These are phyloP conservation scores for Craspedostauros australis DNA, from an alignment of 108 stramenopile genomes.

Conservation along the genomic window DNA sequence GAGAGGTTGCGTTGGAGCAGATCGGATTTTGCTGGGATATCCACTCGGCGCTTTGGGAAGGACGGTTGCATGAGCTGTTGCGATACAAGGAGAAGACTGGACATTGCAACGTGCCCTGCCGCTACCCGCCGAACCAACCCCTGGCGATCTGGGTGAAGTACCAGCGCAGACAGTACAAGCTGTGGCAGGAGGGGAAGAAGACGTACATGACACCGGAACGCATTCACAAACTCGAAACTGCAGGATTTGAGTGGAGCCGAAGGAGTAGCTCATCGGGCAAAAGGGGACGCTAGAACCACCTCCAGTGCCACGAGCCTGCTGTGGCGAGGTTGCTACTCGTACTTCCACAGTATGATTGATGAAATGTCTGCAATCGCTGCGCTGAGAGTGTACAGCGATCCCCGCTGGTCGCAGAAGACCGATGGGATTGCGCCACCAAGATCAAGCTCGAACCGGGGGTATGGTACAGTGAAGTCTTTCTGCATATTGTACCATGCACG, in stretches of 20 bases:
- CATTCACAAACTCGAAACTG: conserved; percentile 8
- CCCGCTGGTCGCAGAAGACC: no score
- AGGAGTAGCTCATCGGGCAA: no score
- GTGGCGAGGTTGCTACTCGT: no score
- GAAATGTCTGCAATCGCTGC: no score
- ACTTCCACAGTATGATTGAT: no score
- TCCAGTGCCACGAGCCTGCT: no score
- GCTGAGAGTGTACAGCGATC: no score
- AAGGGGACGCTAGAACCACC: no score
- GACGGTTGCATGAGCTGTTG: conserved; percentile 33
- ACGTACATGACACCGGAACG: conserved; percentile 20
- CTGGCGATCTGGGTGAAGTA: not conserved
- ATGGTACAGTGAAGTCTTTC: no score
- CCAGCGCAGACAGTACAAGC: conserved; percentile 13
- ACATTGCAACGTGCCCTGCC: not conserved
- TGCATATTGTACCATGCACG: no score
- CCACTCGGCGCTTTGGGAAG: conserved; percentile 34
- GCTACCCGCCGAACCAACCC: not conserved
- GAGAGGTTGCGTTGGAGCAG: conserved; percentile 12
- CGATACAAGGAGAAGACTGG: conserved; percentile 14
- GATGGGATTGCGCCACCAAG: no score
- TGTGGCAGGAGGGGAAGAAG: conserved; percentile 2
- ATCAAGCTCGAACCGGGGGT: no score
- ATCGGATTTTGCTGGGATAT: conserved; percentile 30
- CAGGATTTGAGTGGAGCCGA: conserved; percentile 31